phyloP scores from a whole-genome alignment of 2,329 filamentous ascomycete genomes.

The Cucurbitaria berberidis region DNA sequence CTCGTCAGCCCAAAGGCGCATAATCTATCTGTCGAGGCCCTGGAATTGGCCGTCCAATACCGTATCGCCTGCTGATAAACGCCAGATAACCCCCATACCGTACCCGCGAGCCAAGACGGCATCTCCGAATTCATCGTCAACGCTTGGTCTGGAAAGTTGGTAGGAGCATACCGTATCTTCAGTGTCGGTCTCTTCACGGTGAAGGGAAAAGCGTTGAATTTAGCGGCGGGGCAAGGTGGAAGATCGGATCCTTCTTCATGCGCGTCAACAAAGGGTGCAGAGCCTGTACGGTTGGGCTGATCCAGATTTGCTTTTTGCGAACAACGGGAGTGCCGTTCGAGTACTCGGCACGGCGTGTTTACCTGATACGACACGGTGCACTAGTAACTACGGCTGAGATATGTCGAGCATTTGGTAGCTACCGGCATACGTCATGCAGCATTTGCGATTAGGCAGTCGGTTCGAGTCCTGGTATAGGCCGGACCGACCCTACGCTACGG shows the following conservation, averaged over 20 bases:
- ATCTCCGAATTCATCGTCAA: slow-evolving; percentile 1
- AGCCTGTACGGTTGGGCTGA: not conserved
- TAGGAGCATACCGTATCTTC: not conserved
- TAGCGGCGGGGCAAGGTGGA: not conserved
- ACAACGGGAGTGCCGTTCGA: not conserved
- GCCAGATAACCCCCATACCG: slow-evolving; percentile 18
- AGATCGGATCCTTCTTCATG: not conserved
- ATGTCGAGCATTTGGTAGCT: not conserved
- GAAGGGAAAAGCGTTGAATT: not conserved
- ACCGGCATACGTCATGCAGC: not conserved
- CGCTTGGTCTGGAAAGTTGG: not conserved
- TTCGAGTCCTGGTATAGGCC: not conserved
- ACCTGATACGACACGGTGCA: not conserved
- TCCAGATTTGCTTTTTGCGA: not conserved
- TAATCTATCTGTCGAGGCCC: slow-evolving; percentile 5
- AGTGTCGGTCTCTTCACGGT: not conserved
- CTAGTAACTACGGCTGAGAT: not conserved
- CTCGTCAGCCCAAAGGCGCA: slow-evolving; percentile 4
- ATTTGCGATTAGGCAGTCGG: not conserved
- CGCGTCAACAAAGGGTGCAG: not conserved
- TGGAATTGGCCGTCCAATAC: slow-evolving; percentile 10
- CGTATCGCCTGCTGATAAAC: slow-evolving; percentile 23
- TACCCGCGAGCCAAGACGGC: slow-evolving; percentile 14
- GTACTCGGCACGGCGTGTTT: not conserved
- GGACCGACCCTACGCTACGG: not conserved